A percentile compares a stretch with the other conserved stretches of the same genome.
Evolutionary conservation across 441 rosid genomes (phyloP).

Genomic region (Syzygium malaccense): DNA sequence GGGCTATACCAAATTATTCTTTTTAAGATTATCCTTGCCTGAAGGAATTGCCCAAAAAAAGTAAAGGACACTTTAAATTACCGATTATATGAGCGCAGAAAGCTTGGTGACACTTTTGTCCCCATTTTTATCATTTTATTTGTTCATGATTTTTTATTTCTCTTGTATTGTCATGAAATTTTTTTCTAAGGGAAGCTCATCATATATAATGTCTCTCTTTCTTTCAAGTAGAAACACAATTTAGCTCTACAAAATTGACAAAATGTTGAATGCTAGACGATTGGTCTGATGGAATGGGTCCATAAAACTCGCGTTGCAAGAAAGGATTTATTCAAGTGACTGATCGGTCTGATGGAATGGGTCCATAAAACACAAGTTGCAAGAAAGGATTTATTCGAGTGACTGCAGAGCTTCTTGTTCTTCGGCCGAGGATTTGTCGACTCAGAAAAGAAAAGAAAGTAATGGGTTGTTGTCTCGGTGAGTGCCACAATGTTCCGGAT

Average conservation of each 20-base stretch:
- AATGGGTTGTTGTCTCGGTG: background rate
- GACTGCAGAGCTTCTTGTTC: background rate
- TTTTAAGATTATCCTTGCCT: background rate
- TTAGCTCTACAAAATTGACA: background rate
- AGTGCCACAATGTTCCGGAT: background rate
- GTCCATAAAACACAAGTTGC: background rate
- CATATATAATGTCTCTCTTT: background rate
- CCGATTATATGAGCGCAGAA: background rate
- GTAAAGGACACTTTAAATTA: background rate
- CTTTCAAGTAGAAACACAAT: background rate
- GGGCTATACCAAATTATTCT: background rate
- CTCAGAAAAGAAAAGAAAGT: background rate
- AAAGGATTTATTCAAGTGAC: background rate
- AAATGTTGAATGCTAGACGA: background rate
- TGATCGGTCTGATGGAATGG: background rate
- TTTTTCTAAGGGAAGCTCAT: background rate
- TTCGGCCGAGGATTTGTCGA: background rate
- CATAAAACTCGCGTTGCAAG: background rate
- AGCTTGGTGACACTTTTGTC: background rate
- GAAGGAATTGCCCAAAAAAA: background rate
- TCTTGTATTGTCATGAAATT: background rate
- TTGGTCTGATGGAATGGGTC: background rate
- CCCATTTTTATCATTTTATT: background rate
- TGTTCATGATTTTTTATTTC: background rate
- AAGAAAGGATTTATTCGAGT: background rate